Conservation (phyloP, 768 basidiomycete genomes). For the Suillus cothurnatus region DNA sequence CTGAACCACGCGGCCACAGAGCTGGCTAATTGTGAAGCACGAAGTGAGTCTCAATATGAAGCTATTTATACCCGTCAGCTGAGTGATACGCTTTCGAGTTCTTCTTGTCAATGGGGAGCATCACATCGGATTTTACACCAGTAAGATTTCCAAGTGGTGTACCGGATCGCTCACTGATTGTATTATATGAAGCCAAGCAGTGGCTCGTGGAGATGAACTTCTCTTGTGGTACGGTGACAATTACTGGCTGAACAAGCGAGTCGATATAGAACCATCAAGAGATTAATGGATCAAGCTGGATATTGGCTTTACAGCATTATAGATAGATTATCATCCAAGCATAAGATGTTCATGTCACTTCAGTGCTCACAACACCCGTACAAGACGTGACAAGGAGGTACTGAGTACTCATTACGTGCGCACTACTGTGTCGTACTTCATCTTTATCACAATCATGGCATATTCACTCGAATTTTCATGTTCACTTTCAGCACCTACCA, state of each 20-base stretch:
- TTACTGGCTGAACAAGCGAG: constrained; percentile 25
- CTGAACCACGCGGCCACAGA: constrained; percentile 37
- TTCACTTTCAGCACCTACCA: too few relatives aligned
- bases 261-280: not conserved
- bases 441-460: too few relatives aligned
- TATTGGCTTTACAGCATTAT: not conserved
- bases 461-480: too few relatives aligned
- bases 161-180: not conserved
- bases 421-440: too few relatives aligned
- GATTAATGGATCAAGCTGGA: not conserved
- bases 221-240: constrained; percentile 37
- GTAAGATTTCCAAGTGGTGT: constrained; percentile 26
- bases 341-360: not conserved
- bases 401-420: constrained; percentile 76
- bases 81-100: constrained; percentile 17
- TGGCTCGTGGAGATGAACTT: constrained; percentile 37
- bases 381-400: constrained; percentile 52
- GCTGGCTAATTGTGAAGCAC: constrained; percentile 24
- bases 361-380: not conserved
- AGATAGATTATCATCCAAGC: constrained; percentile 61
- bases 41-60: constrained; percentile 22
- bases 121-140: constrained; percentile 38
- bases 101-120: constrained; percentile 35
- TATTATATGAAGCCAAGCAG: constrained; percentile 15
- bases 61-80: not conserved